Percentiles rank a stretch among this genome's conserved stretches.
Evolutionary conservation across 2,329 filamentous ascomycete species (phyloP).

Genomic region (Pleurostoma richardsiae): DNA sequence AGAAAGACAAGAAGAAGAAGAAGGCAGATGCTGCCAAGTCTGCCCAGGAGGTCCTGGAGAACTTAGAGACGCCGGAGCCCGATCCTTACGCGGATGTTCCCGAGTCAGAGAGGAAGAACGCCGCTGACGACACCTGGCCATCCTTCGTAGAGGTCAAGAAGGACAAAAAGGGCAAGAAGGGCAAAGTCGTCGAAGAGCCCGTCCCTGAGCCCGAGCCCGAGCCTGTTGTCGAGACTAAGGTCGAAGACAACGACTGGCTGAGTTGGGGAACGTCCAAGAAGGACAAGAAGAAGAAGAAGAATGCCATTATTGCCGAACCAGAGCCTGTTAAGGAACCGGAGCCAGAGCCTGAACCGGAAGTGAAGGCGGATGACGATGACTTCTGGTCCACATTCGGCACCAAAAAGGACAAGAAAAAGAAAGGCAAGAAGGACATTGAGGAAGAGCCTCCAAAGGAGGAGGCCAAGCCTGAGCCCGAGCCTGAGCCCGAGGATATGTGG

Average conservation of each 20-base stretch:
- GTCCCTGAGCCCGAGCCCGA: conserved; percentile 3
- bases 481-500: conserved; percentile 19
- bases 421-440: conserved; percentile 30
- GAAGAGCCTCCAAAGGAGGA: conserved; percentile 18
- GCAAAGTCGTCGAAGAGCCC: conserved; percentile 7
- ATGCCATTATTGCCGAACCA: conserved; percentile 15
- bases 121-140: conserved; percentile 3
- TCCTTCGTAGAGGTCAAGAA: neutral
- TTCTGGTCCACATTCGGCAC: conserved; percentile 35
- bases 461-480: conserved; percentile 15
- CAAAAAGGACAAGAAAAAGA: conserved; percentile 36
- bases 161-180: conserved; percentile 7
- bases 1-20: conserved; percentile 19
- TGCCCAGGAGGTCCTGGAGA: neutral
- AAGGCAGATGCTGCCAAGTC: conserved; percentile 7
- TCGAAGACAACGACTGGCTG: conserved; percentile 20
- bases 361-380: conserved; percentile 23
- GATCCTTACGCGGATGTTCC: conserved; percentile 17
- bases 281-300: conserved; percentile 18
- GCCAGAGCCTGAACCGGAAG: conserved; percentile 37
- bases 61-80: conserved; percentile 9
- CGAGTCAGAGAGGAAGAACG: conserved; percentile 8
- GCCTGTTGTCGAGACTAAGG: neutral
- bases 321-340: conserved; percentile 28
- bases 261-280: conserved; percentile 15